These are phyloP conservation scores for Diaporthe sp. DNA, from an alignment of 2,329 filamentous ascomycete genomes.

Conservation along the genomic window DNA sequence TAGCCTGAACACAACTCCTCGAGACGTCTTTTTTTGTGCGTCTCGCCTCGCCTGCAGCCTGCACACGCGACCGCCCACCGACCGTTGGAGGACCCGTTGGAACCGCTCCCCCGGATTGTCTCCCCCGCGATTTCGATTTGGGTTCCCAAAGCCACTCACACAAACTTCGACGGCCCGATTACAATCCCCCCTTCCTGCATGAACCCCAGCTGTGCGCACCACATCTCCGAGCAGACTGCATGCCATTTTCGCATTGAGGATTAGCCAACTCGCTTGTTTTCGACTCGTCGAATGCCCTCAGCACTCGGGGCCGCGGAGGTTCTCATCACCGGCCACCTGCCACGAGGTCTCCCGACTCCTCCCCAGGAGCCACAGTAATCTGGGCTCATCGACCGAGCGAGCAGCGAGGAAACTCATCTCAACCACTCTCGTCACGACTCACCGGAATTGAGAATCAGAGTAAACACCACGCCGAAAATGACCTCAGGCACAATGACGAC, in stretches of 20 bases:
- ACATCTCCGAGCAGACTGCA: neutral
- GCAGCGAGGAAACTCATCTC: neutral
- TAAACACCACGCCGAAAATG: constrained; percentile 19
- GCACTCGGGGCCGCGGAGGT: constrained; percentile 26
- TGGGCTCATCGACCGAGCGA: constrained; percentile 1
- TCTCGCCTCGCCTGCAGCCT: neutral
- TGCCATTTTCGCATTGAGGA: constrained; percentile 4
- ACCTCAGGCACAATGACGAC: constrained; percentile 57
- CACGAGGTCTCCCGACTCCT: constrained; percentile 33
- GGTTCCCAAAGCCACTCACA: constrained; percentile 33
- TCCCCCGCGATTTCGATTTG: constrained; percentile 41
- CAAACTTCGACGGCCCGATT: constrained; percentile 41
- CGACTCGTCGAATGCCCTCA: constrained; percentile 19
- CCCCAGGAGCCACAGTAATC: constrained; percentile 29
- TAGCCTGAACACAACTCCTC: constrained; percentile 2
- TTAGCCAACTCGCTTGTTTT: neutral
- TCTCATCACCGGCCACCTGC: constrained; percentile 31
- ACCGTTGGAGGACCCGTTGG: constrained; percentile 29
- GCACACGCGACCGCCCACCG: constrained; percentile 31
- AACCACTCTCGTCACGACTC: constrained; percentile 5
- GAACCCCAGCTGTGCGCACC: constrained; percentile 37
- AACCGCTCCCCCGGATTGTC: constrained; percentile 41
- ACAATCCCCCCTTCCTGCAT: constrained; percentile 35
- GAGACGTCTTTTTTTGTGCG: constrained; percentile 1
- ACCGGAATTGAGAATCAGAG: constrained; percentile 13